Conservation (phyloP, 148 eudicot genomes). For the Arctostaphylos glauca region DNA sequence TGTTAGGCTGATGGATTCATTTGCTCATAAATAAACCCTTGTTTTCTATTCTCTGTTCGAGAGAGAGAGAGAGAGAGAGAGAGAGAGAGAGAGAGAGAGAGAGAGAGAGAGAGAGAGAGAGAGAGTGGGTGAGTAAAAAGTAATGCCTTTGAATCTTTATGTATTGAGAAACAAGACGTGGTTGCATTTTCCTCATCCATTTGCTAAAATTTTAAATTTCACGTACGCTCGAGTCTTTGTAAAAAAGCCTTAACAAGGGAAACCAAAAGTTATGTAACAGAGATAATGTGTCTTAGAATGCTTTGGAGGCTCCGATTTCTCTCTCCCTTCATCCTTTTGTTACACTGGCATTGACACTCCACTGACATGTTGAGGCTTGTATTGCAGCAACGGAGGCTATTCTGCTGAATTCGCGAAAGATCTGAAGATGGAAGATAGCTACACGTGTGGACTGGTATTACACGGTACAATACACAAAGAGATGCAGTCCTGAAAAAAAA, state of each 20-base stretch:
- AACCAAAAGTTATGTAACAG: neutral
- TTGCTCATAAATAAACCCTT: neutral
- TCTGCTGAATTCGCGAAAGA: conserved; percentile 29
- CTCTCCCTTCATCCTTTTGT: neutral
- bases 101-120: too few relatives aligned
- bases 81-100: too few relatives aligned
- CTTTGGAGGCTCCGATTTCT: neutral
- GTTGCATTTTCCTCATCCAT: neutral
- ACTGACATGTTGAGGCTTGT: neutral
- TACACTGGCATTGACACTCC: neutral
- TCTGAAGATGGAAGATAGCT: neutral
- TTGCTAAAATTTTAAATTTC: neutral
- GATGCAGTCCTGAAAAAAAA: neutral
- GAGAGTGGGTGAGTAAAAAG: too few relatives aligned
- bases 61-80: too few relatives aligned
- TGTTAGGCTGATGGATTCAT: neutral
- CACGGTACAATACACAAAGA: neutral
- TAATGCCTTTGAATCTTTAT: too few relatives aligned
- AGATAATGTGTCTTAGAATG: neutral
- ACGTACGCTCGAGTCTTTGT: neutral
- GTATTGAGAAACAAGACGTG: neutral
- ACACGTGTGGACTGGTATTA: neutral
- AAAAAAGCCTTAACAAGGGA: neutral
- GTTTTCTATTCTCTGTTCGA: neutral
- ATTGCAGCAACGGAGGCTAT: conserved; percentile 45